Evolutionary conservation across 768 basidiomycete genomes (phyloP).

Genomic region (Termitomyces sp.): DNA sequence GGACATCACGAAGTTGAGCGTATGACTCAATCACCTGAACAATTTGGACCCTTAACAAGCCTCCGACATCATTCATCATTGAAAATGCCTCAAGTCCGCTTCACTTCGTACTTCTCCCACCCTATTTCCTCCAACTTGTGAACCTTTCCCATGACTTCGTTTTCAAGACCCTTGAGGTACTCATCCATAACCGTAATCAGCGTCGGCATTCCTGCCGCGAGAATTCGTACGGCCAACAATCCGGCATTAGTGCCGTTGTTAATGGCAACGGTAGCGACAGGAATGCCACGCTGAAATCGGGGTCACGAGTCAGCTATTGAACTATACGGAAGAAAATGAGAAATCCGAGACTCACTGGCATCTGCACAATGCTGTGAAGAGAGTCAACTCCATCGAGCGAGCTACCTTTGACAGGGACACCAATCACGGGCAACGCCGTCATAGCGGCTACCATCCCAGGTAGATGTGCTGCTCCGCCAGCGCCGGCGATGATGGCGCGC

Average conservation of each 20-base stretch:
- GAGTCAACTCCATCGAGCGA: slow-evolving; percentile 94
- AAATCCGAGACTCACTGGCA: slow-evolving; percentile 69
- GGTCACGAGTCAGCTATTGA: background rate
- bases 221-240: slow-evolving; percentile 86
- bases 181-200: slow-evolving; percentile 65
- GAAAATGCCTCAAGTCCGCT: slow-evolving; percentile 16
- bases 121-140: slow-evolving; percentile 73
- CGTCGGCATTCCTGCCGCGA: slow-evolving; percentile 68
- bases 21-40: background rate
- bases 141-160: slow-evolving; percentile 77
- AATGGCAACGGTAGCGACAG: slow-evolving; percentile 96
- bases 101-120: slow-evolving; percentile 78
- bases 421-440: slow-evolving; percentile 89
- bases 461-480: slow-evolving; percentile 97
- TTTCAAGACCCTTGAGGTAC: slow-evolving; percentile 67
- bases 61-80: background rate
- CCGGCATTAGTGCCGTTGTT: slow-evolving; percentile 95
- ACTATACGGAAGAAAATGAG: background rate
- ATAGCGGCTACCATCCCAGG: slow-evolving; percentile 98
- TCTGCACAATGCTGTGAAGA: slow-evolving; percentile 97
- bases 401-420: slow-evolving; percentile 96
- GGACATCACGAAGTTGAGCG: background rate
- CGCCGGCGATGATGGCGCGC: slow-evolving; percentile 85
- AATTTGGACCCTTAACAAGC: background rate
- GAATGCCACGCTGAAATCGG: slow-evolving; percentile 76